Evolutionary conservation across 2,329 filamentous ascomycete species (phyloP).

Genomic region (Fusarium agapanthi): DNA sequence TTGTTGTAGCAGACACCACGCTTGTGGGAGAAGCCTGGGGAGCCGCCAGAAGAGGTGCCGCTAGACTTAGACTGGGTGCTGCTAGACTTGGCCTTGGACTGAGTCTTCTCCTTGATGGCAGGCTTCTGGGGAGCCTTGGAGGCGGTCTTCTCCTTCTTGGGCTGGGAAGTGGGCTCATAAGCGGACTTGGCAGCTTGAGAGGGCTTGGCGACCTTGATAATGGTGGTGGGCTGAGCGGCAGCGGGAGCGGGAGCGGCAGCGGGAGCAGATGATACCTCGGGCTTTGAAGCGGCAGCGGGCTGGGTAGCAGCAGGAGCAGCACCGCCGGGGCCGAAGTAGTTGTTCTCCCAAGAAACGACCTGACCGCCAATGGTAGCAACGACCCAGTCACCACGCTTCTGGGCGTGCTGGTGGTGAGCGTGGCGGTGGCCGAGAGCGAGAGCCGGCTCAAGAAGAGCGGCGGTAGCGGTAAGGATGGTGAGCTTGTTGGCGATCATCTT

Average conservation of each 20-base stretch:
- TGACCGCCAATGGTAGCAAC: slow-evolving; percentile 42
- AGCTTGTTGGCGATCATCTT: slow-evolving; percentile 57
- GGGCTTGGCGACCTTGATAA: slow-evolving; percentile 40
- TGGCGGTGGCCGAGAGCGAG: slow-evolving; percentile 55
- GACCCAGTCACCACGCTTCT: slow-evolving; percentile 49
- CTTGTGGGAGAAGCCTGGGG: slow-evolving; percentile 54
- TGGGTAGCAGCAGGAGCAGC: slow-evolving; percentile 37
- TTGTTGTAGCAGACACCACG: slow-evolving; percentile 76
- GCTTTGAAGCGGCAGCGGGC: slow-evolving; percentile 13
- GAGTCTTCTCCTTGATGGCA: slow-evolving; percentile 11
- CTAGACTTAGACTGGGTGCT: slow-evolving; percentile 5
- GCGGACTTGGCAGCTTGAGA: slow-evolving; percentile 17
- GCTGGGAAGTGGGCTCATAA: slow-evolving; percentile 1
- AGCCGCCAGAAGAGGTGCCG: slow-evolving; percentile 15
- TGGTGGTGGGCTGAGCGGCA: slow-evolving; percentile 34
- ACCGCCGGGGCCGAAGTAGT: slow-evolving; percentile 47
- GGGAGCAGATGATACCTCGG: slow-evolving; percentile 11
- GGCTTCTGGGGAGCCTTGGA: background rate
- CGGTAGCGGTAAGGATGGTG: slow-evolving; percentile 52
- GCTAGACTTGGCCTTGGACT: slow-evolving; percentile 6
- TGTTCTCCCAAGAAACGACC: slow-evolving; percentile 53
- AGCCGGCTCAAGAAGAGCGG: slow-evolving; percentile 55
- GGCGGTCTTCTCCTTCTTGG: slow-evolving; percentile 3
- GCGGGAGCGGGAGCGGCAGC: slow-evolving; percentile 16
- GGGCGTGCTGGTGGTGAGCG: slow-evolving; percentile 47